phyloP scores from a whole-genome alignment of 345 rosid genomes.

The Iberis pinnata region DNA sequence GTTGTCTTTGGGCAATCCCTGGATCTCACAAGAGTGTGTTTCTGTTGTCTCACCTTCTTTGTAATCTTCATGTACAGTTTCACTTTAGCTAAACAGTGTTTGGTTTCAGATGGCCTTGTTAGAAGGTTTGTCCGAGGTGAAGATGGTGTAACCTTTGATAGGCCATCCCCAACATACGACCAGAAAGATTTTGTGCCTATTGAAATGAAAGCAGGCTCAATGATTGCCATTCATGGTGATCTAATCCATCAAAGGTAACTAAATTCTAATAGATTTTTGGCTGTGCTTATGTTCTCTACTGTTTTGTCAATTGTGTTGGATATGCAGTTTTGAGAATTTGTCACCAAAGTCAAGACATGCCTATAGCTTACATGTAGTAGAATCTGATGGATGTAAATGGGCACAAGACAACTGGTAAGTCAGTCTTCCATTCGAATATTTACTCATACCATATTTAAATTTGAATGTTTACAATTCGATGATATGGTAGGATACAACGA shows the following conservation, averaged over 20 bases:
- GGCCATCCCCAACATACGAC: conserved; percentile 64
- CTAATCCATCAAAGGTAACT: conserved; percentile 83
- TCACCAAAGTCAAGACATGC: conserved; percentile 84
- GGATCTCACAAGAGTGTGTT: conserved; percentile 78
- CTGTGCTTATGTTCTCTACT: not conserved
- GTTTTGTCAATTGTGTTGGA: conserved; percentile 1
- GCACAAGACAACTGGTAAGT: conserved; percentile 71
- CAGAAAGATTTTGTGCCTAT: conserved; percentile 75
- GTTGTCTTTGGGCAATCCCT: conserved; percentile 98
- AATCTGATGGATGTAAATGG: conserved; percentile 91
- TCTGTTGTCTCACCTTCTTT: conserved; percentile 5
- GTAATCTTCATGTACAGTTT: conserved; percentile 13
- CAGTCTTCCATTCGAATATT: too few species aligned
- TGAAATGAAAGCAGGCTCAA: conserved; percentile 89
- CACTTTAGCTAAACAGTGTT: not conserved
- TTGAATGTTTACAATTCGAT: conserved; percentile 13
- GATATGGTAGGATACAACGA: conserved; percentile 59
- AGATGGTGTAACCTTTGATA: conserved; percentile 69
- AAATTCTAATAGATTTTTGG: conserved; percentile 4
- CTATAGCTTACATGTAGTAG: conserved; percentile 86
- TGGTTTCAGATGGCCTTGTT: conserved; percentile 70
- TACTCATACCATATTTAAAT: too few species aligned
- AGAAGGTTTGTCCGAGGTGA: conserved; percentile 78
- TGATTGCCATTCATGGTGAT: conserved; percentile 84
- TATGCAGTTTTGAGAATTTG: conserved; percentile 67